Conservation (phyloP, 192 early-diverging fungal genomes). For the Coemansia sp. region DNA sequence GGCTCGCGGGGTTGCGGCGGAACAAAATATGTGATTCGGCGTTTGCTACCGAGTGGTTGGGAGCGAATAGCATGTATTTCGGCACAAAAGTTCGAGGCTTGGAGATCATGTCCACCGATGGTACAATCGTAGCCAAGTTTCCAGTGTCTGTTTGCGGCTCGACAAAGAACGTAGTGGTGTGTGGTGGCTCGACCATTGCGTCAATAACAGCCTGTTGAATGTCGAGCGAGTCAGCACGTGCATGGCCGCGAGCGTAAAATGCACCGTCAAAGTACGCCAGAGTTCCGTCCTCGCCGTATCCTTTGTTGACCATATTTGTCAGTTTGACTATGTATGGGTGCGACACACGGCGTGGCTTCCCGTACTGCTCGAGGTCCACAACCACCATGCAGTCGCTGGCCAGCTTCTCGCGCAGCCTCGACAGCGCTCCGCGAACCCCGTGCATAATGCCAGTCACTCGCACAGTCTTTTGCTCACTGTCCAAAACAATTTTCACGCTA, state of each 20-base stretch:
- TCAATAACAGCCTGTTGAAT: conserved; percentile 30
- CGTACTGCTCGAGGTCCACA: conserved; percentile 18
- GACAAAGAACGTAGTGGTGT: conserved; percentile 24
- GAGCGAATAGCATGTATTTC: conserved; percentile 4
- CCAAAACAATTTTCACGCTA: conserved; percentile 15
- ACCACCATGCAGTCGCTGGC: conserved; percentile 25
- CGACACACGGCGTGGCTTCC: conserved; percentile 18
- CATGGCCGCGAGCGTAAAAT: conserved; percentile 27
- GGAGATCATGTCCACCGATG: conserved; percentile 23
- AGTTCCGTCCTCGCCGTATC: conserved; percentile 5
- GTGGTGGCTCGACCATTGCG: conserved; percentile 23
- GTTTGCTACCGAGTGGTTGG: neutral
- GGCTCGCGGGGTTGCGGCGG: neutral
- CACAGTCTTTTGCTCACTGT: neutral
- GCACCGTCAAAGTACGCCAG: conserved; percentile 19
- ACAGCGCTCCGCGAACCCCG: conserved; percentile 28
- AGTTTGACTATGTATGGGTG: neutral
- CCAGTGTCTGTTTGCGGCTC: neutral
- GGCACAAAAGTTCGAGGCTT: conserved; percentile 20
- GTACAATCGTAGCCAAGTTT: conserved; percentile 10
- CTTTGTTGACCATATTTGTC: neutral
- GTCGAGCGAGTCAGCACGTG: conserved; percentile 23
- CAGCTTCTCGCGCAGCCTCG: conserved; percentile 35
- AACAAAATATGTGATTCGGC: conserved; percentile 16
- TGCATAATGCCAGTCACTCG: conserved; percentile 21